phyloP scores from a whole-genome alignment of 495 filamentous ascomycete species.

The Lindgomyces ingoldianus region DNA sequence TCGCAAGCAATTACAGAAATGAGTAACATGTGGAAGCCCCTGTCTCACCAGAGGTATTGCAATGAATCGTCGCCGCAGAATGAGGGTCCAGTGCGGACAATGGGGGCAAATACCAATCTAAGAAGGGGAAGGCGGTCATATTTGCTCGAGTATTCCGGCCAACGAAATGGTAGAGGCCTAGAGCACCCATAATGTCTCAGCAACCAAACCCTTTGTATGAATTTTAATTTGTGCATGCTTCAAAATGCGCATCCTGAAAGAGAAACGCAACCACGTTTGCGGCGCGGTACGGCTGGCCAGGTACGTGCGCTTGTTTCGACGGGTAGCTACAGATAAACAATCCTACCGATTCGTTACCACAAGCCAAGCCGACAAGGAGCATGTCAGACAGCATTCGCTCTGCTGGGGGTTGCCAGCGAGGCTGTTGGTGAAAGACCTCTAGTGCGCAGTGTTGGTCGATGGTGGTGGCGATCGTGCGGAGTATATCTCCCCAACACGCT shows the following conservation, averaged over 20 bases:
- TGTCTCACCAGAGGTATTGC: neutral
- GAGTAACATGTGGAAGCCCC: neutral
- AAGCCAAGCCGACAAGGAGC: constrained; percentile 16
- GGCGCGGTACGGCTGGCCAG: constrained; percentile 8
- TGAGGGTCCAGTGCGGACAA: neutral
- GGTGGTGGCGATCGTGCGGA: constrained; percentile 13
- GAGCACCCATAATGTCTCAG: constrained; percentile 12
- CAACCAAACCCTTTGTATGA: constrained; percentile 15
- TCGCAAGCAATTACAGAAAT: neutral
- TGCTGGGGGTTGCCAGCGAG: constrained; percentile 9
- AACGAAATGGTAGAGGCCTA: constrained; percentile 4
- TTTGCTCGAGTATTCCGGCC: constrained; percentile 27
- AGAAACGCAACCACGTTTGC: constrained; percentile 37
- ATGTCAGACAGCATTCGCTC: constrained; percentile 6
- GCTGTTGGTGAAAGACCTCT: constrained; percentile 1
- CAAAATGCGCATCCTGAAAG: constrained; percentile 16
- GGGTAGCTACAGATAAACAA: constrained; percentile 33
- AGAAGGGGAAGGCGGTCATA: neutral
- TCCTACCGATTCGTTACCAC: constrained; percentile 22
- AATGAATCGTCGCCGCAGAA: neutral
- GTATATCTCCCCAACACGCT: neutral
- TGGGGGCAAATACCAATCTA: neutral
- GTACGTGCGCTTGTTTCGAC: constrained; percentile 34
- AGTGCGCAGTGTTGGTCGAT: neutral
- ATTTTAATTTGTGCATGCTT: constrained; percentile 8